These are phyloP conservation scores for Trifolium fragiferum DNA, from an alignment of 306 rosid species.

Conservation along the genomic window DNA sequence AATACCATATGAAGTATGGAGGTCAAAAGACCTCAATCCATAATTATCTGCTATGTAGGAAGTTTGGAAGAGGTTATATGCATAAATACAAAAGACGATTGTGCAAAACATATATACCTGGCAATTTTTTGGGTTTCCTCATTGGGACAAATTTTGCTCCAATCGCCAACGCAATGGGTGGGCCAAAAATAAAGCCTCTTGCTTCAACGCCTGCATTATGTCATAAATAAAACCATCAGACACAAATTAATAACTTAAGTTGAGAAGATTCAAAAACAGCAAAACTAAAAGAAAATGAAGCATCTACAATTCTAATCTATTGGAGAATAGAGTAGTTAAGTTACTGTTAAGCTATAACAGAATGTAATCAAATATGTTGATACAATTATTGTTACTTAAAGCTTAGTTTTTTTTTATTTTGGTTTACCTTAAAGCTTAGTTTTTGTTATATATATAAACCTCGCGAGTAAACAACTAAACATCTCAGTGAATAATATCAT, in stretches of 20 bases:
- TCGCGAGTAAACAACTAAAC: background rate
- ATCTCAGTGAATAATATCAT: background rate
- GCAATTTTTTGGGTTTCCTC: conserved; percentile 97
- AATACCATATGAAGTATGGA: conserved; percentile 10
- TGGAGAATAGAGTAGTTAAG: background rate
- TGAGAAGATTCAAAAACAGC: conserved; percentile 18
- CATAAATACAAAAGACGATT: background rate
- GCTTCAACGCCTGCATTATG: conserved; percentile 82
- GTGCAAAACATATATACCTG: conserved; percentile 58
- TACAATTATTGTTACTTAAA: background rate
- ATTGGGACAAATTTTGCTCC: conserved; percentile 98
- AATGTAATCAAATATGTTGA: background rate
- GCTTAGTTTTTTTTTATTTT: background rate
- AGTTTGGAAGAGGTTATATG: conserved; percentile 5
- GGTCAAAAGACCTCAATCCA: conserved; percentile 28
- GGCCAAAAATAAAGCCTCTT: conserved; percentile 98
- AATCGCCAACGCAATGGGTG: conserved; percentile 95
- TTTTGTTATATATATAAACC: background rate
- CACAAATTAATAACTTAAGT: conserved; percentile 20
- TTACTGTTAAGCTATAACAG: background rate
- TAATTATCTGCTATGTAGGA: conserved; percentile 26
- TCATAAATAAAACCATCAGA: conserved; percentile 27
- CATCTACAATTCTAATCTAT: conserved; percentile 15
- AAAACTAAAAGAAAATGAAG: conserved; percentile 22
- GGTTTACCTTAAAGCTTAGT: background rate